Evolutionary conservation across 2,329 filamentous ascomycete genomes (phyloP).

Genomic region (Diaporthe capsici): DNA sequence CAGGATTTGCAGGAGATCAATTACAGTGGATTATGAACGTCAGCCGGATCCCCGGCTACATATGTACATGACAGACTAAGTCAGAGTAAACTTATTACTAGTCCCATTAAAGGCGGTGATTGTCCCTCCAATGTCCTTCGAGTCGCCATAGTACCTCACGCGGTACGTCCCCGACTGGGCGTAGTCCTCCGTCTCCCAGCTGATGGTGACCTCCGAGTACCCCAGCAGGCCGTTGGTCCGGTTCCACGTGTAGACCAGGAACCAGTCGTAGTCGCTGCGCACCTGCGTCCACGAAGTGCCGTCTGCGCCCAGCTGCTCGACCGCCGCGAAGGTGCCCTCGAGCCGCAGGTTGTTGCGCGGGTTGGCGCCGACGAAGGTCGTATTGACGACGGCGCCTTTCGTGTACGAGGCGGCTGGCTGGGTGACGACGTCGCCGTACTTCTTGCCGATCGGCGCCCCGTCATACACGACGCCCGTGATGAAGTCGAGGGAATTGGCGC

Average conservation of each 20-base stretch:
- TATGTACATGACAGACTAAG: background rate
- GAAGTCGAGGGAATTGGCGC: slow-evolving; percentile 81
- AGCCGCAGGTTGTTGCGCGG: slow-evolving; percentile 87
- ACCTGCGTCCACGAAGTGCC: slow-evolving; percentile 72
- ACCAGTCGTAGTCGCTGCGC: slow-evolving; percentile 86
- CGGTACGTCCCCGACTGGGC: slow-evolving; percentile 76
- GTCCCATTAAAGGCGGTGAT: slow-evolving; percentile 72
- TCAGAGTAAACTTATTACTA: slow-evolving; percentile 49
- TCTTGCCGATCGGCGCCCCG: slow-evolving; percentile 72
- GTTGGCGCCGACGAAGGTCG: slow-evolving; percentile 86
- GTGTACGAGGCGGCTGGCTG: slow-evolving; percentile 66
- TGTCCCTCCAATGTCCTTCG: slow-evolving; percentile 73
- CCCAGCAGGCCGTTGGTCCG: slow-evolving; percentile 78
- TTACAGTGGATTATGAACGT: background rate
- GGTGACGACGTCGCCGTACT: slow-evolving; percentile 77
- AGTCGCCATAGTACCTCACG: slow-evolving; percentile 85
- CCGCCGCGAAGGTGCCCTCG: slow-evolving; percentile 81
- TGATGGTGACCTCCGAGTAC: slow-evolving; percentile 80
- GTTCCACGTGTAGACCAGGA: slow-evolving; percentile 83
- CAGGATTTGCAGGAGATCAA: background rate
- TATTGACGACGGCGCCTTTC: slow-evolving; percentile 72
- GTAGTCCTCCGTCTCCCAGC: slow-evolving; percentile 80
- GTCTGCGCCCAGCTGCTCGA: slow-evolving; percentile 72
- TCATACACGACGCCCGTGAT: slow-evolving; percentile 86
- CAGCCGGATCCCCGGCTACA: too few species aligned